Conservation (phyloP, 2,329 filamentous ascomycete species). For the Colletotrichum sp. region DNA sequence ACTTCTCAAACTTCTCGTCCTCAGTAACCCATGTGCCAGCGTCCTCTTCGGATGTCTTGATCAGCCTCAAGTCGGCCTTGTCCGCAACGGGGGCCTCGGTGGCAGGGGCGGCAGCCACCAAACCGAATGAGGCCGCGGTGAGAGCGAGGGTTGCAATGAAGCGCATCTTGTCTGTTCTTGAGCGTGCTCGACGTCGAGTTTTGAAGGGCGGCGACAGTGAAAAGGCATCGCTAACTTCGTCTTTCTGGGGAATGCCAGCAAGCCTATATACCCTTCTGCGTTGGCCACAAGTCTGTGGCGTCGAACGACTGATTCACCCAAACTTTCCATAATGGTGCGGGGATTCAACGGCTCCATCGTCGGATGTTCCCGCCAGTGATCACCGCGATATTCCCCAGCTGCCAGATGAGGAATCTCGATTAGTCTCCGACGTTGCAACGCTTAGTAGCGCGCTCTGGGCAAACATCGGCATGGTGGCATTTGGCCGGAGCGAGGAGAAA, state of each 20-base stretch:
- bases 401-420: constrained; percentile 11
- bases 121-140: constrained; percentile 17
- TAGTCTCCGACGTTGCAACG: neutral
- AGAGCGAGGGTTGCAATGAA: constrained; percentile 14
- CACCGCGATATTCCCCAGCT: neutral
- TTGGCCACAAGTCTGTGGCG: neutral
- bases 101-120: constrained; percentile 17
- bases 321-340: neutral
- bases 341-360: neutral
- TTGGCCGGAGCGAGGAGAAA: constrained; percentile 9
- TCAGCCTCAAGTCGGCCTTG: constrained; percentile 30
- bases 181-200: neutral
- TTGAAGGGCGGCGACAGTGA: neutral
- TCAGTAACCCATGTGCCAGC: constrained; percentile 44
- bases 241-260: neutral
- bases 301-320: neutral
- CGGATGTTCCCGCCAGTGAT: neutral
- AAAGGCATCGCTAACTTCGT: neutral
- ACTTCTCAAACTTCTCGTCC: constrained; percentile 41
- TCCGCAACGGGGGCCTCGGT: neutral
- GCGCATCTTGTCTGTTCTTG: constrained; percentile 10
- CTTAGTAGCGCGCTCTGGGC: neutral
- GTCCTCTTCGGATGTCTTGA: constrained; percentile 44
- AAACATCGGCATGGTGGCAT: neutral
- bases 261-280: neutral